Base-by-base conservation (phyloP, 768 basidiomycete species). In the Auriscalpium orientale region DNA sequence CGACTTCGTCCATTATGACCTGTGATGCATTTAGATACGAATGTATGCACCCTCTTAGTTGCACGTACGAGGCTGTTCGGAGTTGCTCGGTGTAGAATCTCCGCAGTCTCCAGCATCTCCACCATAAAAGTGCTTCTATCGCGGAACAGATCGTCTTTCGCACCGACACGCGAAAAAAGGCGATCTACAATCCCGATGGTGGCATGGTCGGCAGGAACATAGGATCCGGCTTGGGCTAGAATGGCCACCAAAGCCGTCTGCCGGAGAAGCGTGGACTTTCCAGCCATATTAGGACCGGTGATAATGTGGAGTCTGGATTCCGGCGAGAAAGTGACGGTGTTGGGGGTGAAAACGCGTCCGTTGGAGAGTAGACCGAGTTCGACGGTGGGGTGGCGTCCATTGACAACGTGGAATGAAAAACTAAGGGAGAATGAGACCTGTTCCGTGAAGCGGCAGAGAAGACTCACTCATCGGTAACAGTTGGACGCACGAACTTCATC, bases 1-100 rank as follows among this genome's bases (percentile, higher is more conserved):
- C 95, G n/a, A 99, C 94, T 74, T 99, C 95, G 67, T 99, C 95
- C 91, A 99, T 95, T 59, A 99, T 95, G n/a, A 98, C 89, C 91
- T 94, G 62, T 1, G 21, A 12, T 28, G 21, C 46, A 28, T 35
- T 56, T 53, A 5, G 53, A 64, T 37, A 45, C 45, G 38, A 38
- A 9, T 36, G 35, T 20, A 28, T 28, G 28, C 28, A 28, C 28
- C 28, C 28, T 28, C 28, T 28, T 4, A 28, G 28, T 28, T 2
- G 28, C 28, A 4, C 84, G 59, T 63, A 92, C 95, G 54, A 99
- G 75, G 58, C 94, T 97, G 55, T 76, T 80, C 2, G 81, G 71
- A 8, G 94, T 97, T 3, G 97, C 94, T 20, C 84, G 81, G 21
- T 79, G 77, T 18, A 99, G 78, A 56, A 99, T 98, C 47, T 93